These are phyloP conservation scores for Umbelopsis sp. DNA, from an alignment of 371 early-diverging fungal genomes.

Conservation along the genomic window DNA sequence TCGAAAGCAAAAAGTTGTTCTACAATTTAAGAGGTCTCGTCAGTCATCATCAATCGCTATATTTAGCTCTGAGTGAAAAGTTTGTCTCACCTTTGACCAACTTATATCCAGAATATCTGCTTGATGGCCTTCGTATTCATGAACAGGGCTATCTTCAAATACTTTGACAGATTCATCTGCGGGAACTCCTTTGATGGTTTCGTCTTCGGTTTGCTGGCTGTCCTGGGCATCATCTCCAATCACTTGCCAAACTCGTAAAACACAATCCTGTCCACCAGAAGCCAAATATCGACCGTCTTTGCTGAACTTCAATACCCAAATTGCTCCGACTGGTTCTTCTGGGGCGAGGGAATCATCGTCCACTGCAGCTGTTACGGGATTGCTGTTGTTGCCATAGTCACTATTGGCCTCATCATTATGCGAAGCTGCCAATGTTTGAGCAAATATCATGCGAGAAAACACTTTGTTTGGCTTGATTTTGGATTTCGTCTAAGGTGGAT, in stretches of 20 bases:
- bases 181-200: conserved; percentile 12
- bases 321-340: conserved; percentile 26
- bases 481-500: conserved; percentile 31
- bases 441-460: conserved; percentile 36
- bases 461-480: conserved; percentile 34
- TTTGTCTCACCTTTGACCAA: conserved; percentile 73
- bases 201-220: conserved; percentile 9
- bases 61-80: not conserved
- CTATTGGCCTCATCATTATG: conserved; percentile 21
- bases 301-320: conserved; percentile 71
- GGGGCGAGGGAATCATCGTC: not conserved
- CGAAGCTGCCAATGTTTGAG: conserved; percentile 37
- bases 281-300: conserved; percentile 83
- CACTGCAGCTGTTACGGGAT: conserved; percentile 18
- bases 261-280: conserved; percentile 73
- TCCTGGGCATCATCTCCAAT: conserved; percentile 31
- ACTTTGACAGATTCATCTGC: conserved; percentile 43
- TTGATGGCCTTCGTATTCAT: conserved; percentile 72
- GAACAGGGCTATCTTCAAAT: conserved; percentile 67
- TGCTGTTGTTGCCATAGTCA: not conserved
- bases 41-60: not conserved
- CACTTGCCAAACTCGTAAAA: conserved; percentile 77
- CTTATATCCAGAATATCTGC: conserved; percentile 78
- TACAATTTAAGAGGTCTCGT: conserved; percentile 5
- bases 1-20: conserved; percentile 78